Evolutionary conservation across 306 rosid species (phyloP), one percentile per base, ranked within the genome.

Genomic region (Rosa persica): DNA sequence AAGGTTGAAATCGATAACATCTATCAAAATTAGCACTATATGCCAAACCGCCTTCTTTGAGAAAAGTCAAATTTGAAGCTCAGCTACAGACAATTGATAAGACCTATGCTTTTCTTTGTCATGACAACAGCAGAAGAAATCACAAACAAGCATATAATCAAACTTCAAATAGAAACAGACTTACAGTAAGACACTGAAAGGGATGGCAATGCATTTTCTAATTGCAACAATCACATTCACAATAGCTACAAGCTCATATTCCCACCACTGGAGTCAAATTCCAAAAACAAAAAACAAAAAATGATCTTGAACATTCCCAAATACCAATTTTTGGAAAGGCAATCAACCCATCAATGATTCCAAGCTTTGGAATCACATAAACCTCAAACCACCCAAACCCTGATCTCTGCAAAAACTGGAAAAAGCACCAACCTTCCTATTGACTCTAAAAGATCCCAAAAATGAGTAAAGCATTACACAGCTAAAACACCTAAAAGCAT

Each of bases 361-460:
- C 77, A 77, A 87, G 80, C 85, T 84, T 80, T 70, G 83, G 81
- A 78, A 73, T 69, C 65, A 76, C 58, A 74, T 57, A 67, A 78
- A 80, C 61, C 72, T 61, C 36, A 70, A 76, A 79, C 76, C 70
- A 62, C 12, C 51, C 44, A 38, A 74, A 57, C 44, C 80, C 79
- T 80, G 89, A 89, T 88, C 77, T 60, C 67, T 57, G 43, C n/a
- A 23, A 36, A 43, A 74, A 66, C 46, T 40, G 58, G 76, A 36
- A 72, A 66, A 71, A 70, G 77, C 78, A 70, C 70, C 58, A 76
- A 67, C 64, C 67, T 62, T 61, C 62, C 76, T 54, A 65, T 54
- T 83, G 83, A 83, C 89, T 82, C 75, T 25, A 58, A 66, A 85
- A 78, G 62, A 15, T 81, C 88, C 83, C 74, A 62, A 88, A 77